Conservation (phyloP, 139 green algal species). For the Penium margaritaceum region DNA sequence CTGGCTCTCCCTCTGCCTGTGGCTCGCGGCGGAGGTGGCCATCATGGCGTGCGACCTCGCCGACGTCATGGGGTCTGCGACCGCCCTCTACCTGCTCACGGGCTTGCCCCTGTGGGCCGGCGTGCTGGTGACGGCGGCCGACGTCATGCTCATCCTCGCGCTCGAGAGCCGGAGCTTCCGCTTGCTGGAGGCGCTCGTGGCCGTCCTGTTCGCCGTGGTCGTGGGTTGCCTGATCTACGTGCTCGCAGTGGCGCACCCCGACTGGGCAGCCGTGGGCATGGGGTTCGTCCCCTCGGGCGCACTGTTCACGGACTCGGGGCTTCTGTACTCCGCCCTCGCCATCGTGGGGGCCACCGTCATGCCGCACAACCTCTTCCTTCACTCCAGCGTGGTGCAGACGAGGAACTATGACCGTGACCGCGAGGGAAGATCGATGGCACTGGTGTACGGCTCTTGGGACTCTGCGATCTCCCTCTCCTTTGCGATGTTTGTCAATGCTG, state of each 20-base stretch:
- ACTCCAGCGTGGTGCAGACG: slow-evolving; percentile 55
- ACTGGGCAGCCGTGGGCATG: slow-evolving; percentile 19
- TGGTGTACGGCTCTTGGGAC: slow-evolving; percentile 57
- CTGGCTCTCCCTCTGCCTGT: slow-evolving; percentile 48
- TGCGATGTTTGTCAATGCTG: slow-evolving; percentile 63
- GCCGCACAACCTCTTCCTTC: slow-evolving; percentile 78
- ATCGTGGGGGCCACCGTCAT: slow-evolving; percentile 43
- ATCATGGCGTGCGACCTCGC: slow-evolving; percentile 60
- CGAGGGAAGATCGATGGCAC: slow-evolving; percentile 45
- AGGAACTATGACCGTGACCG: slow-evolving; percentile 49
- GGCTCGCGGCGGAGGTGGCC: slow-evolving; percentile 57
- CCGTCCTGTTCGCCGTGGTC: slow-evolving; percentile 13
- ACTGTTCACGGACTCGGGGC: slow-evolving; percentile 21
- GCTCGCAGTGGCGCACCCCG: slow-evolving; percentile 10
- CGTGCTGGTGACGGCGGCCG: slow-evolving; percentile 54
- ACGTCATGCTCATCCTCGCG: slow-evolving; percentile 36
- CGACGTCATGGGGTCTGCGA: slow-evolving; percentile 51
- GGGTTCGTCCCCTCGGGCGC: slow-evolving; percentile 7
- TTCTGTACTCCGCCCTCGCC: slow-evolving; percentile 28
- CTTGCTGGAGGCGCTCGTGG: slow-evolving; percentile 29
- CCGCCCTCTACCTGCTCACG: slow-evolving; percentile 53
- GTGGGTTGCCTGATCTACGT: slow-evolving; percentile 30
- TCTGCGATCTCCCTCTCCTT: slow-evolving; percentile 50
- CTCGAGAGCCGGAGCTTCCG: slow-evolving; percentile 21
- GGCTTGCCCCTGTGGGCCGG: slow-evolving; percentile 46